Evolutionary conservation across 495 filamentous ascomycete species (phyloP).

Genomic region (Penicillium turbatum): DNA sequence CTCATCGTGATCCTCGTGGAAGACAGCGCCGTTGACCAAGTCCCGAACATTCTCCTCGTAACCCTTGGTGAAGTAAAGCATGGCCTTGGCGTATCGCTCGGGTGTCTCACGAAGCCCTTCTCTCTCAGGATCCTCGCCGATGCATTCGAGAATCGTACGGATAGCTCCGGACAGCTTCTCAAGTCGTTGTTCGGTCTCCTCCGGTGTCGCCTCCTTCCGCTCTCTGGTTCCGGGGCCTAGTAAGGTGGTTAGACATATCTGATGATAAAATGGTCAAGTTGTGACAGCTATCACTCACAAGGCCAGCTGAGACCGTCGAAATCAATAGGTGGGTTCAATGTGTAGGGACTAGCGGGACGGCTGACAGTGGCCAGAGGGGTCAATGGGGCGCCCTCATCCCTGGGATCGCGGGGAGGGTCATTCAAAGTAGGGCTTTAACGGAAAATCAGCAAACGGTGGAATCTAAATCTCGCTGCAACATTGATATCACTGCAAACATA

Average conservation of each 20-base stretch:
- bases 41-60: constrained; percentile 94
- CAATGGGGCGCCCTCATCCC: constrained; percentile 58
- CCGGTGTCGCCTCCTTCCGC: constrained; percentile 71
- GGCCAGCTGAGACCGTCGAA: constrained; percentile 71
- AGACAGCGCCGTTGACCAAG: constrained; percentile 91
- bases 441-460: constrained; percentile 7
- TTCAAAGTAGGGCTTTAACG: constrained; percentile 39
- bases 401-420: constrained; percentile 67
- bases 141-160: constrained; percentile 85
- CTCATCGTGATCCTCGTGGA: constrained; percentile 96
- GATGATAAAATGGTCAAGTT: too few species aligned
- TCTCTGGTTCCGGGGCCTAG: constrained; percentile 73
- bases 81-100: constrained; percentile 87
- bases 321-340: constrained; percentile 60
- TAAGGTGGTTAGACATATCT: neutral
- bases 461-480: neutral
- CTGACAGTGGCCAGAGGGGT: constrained; percentile 47
- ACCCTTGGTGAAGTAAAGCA: constrained; percentile 98
- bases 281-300: constrained; percentile 43
- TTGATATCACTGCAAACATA: constrained; percentile 14
- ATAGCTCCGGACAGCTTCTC: constrained; percentile 81
- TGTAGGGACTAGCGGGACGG: constrained; percentile 57
- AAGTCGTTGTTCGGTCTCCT: constrained; percentile 65
- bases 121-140: constrained; percentile 91
- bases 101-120: constrained; percentile 87